Conservation (phyloP, 1,284 basidiomycete genomes). For the Moniliella sp. region DNA sequence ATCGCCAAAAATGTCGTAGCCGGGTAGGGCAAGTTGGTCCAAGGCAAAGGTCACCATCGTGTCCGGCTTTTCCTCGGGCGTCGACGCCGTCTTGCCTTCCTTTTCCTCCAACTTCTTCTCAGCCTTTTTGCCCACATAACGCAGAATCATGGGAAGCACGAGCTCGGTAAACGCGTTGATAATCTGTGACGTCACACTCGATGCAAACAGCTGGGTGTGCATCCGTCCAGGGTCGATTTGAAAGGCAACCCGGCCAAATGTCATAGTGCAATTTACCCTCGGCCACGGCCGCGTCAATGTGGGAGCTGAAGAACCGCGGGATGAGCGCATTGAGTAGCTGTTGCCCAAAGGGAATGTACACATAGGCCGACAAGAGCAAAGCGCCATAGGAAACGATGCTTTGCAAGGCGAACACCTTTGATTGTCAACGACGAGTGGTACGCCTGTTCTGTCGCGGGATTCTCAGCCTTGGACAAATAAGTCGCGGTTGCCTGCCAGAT, state of each 20-base stretch:
- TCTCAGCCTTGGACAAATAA: slow-evolving; percentile 46
- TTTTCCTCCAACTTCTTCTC: too few species aligned
- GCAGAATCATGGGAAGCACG: slow-evolving; percentile 57
- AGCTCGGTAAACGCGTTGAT: slow-evolving; percentile 63
- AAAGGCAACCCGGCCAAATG: slow-evolving; percentile 17
- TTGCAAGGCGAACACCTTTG: slow-evolving; percentile 73
- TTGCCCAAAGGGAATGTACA: slow-evolving; percentile 33
- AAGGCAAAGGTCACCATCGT: slow-evolving; percentile 56
- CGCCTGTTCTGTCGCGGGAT: slow-evolving; percentile 45
- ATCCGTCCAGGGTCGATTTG: slow-evolving; percentile 44
- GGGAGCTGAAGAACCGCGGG: slow-evolving; percentile 11
- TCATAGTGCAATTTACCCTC: slow-evolving; percentile 14
- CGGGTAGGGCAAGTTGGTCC: slow-evolving; percentile 54
- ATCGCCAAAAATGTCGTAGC: slow-evolving; percentile 47
- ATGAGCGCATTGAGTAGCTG: slow-evolving; percentile 19
- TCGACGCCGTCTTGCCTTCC: neutral
- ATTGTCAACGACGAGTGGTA: slow-evolving; percentile 61
- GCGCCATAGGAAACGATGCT: slow-evolving; percentile 61
- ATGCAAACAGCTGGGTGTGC: slow-evolving; percentile 79
- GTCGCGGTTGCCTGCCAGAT: slow-evolving; percentile 53
- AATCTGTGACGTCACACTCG: slow-evolving; percentile 74
- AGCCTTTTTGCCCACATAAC: slow-evolving; percentile 35
- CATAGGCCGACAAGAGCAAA: slow-evolving; percentile 21
- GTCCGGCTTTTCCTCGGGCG: slow-evolving; percentile 40
- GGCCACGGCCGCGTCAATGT: slow-evolving; percentile 10